Evolutionary conservation across 176 grass and related monocot species (phyloP).

Genomic region (Carex kokanica): DNA sequence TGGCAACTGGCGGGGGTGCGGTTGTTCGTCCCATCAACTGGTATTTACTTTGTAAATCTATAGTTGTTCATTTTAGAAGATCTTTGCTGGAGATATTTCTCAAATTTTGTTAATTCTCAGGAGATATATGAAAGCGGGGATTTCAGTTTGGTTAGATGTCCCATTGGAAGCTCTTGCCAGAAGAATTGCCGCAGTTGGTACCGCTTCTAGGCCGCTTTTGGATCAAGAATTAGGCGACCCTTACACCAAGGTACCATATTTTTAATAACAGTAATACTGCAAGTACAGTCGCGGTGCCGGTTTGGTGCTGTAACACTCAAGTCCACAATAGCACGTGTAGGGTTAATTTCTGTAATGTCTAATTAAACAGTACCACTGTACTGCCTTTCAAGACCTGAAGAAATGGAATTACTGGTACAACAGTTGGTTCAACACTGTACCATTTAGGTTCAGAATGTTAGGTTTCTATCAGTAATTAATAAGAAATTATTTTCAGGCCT

Average conservation of each 20-base stretch:
- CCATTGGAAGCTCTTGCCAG: constrained; percentile 88
- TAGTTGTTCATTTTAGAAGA: neutral
- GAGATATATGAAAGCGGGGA: constrained; percentile 87
- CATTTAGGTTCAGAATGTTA: neutral
- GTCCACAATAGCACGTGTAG: neutral
- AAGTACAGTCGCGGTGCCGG: too few relatives aligned
- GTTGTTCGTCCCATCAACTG: constrained; percentile 95
- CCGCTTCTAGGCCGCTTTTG: constrained; percentile 90
- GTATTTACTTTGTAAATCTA: constrained; percentile 39
- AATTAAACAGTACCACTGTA: neutral
- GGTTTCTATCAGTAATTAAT: neutral
- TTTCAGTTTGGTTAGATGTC: constrained; percentile 96
- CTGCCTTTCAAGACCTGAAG: neutral
- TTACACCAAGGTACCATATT: constrained; percentile 66
- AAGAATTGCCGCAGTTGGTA: constrained; percentile 89
- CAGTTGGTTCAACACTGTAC: neutral
- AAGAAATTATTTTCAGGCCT: constrained; percentile 49
- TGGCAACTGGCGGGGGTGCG: constrained; percentile 92
- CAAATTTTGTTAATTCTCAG: constrained; percentile 39
- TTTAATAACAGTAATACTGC: neutral
- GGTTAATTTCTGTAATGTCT: neutral
- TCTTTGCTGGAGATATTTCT: constrained; percentile 6
- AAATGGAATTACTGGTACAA: neutral
- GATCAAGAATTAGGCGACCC: constrained; percentile 91
- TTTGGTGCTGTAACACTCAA: neutral